Evolutionary conservation across 208 protist species (phyloP).

Genomic region (Sergeia podlipaevii): DNA sequence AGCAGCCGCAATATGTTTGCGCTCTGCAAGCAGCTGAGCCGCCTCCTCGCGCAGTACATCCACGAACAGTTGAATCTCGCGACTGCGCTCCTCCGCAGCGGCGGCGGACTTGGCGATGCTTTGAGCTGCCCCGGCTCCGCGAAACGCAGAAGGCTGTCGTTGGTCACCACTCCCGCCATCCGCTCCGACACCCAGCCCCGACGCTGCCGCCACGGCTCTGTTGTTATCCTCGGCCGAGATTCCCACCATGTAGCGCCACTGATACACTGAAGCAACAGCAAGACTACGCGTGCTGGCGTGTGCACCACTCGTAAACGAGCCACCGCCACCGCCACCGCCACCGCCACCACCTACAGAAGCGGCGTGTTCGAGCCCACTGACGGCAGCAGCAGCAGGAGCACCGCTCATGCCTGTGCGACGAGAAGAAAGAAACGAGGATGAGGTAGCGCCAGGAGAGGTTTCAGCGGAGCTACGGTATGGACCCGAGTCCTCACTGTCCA

Average conservation of each 20-base stretch:
- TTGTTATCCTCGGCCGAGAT: slow-evolving; percentile 10
- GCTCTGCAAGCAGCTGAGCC: slow-evolving; percentile 58
- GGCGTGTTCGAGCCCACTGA: no score
- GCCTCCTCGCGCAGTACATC: slow-evolving; percentile 69
- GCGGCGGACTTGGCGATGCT: slow-evolving; percentile 3
- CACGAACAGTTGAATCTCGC: slow-evolving; percentile 56
- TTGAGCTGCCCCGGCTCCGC: neutral
- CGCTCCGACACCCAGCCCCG: neutral
- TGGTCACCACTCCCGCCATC: neutral
- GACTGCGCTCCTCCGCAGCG: neutral
- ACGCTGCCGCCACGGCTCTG: neutral
- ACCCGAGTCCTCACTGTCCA: no score
- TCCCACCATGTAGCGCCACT: slow-evolving; percentile 57
- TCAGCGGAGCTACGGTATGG: no score
- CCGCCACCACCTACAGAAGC: no score
- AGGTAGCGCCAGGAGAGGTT: no score
- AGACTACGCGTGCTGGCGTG: slow-evolving; percentile 60
- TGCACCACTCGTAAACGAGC: neutral
- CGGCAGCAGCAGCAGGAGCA: no score
- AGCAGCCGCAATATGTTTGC: slow-evolving; percentile 60
- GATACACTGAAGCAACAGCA: slow-evolving; percentile 50
- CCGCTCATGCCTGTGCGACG: no score
- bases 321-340: neutral
- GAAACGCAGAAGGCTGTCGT: no score
- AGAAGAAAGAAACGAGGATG: no score